phyloP scores from a whole-genome alignment of 2,329 filamentous ascomycete genomes.

The Cladosporium sp. region DNA sequence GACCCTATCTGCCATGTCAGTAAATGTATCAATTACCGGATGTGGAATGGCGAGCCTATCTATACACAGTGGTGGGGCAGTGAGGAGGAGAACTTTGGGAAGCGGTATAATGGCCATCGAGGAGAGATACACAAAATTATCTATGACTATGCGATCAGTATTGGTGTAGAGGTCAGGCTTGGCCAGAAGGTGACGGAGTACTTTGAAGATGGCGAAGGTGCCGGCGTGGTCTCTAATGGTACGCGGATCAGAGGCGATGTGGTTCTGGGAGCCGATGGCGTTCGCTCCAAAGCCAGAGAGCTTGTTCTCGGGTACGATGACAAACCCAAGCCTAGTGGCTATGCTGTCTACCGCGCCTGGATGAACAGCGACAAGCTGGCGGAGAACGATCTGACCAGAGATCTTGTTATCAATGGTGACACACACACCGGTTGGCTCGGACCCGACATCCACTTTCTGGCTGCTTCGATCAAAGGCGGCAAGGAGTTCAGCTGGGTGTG shows the following conservation, averaged over 20 bases:
- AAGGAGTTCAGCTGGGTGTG: conserved; percentile 54
- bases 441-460: conserved; percentile 51
- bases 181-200: conserved; percentile 28
- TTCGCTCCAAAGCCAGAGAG: conserved; percentile 48
- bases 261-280: conserved; percentile 51
- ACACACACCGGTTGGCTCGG: conserved; percentile 52
- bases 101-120: conserved; percentile 32
- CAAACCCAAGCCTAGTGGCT: conserved; percentile 44
- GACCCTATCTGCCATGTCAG: conserved; percentile 31
- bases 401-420: conserved; percentile 52
- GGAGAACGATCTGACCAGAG: conserved; percentile 49
- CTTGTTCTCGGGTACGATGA: conserved; percentile 49
- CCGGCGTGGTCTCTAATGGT: conserved; percentile 28
- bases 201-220: conserved; percentile 26
- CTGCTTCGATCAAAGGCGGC: conserved; percentile 50
- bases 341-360: conserved; percentile 54
- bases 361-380: conserved; percentile 45
- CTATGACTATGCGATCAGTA: conserved; percentile 29
- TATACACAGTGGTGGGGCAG: conserved; percentile 31
- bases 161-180: conserved; percentile 31
- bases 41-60: conserved; percentile 29
- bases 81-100: conserved; percentile 28
- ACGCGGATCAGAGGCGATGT: conserved; percentile 43
- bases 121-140: conserved; percentile 34
- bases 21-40: conserved; percentile 27